A percentile compares a stretch with the other conserved stretches of the same genome.
These are phyloP conservation scores for Cyberlindnera petersonii DNA, from an alignment of 805 yeast species.

Conservation along the genomic window DNA sequence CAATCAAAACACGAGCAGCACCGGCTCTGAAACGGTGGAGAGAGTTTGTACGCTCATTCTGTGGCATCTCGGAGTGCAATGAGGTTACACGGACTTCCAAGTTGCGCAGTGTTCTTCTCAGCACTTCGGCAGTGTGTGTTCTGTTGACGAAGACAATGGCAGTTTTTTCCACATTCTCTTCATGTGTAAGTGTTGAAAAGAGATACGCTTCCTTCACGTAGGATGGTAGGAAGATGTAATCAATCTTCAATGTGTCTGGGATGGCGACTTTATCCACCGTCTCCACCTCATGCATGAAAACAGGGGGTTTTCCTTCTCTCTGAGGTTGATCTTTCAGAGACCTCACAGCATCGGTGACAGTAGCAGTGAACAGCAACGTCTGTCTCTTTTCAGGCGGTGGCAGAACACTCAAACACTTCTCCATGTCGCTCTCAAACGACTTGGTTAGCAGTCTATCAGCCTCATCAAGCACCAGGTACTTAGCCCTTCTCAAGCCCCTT, in stretches of 20 bases:
- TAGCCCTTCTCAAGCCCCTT: conserved; percentile 70
- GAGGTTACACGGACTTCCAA: conserved; percentile 83
- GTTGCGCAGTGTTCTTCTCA: conserved; percentile 70
- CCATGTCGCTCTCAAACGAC: conserved; percentile 77
- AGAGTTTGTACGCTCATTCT: conserved; percentile 84
- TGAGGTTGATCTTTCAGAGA: conserved; percentile 63
- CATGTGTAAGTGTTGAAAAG: conserved; percentile 59
- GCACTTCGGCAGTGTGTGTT: conserved; percentile 83
- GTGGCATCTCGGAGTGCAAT: conserved; percentile 92
- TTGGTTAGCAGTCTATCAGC: conserved; percentile 76
- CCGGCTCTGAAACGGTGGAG: conserved; percentile 90
- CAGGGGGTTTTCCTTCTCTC: conserved; percentile 50
- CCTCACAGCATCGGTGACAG: conserved; percentile 89
- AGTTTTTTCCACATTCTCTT: conserved; percentile 58
- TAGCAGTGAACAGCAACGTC: conserved; percentile 90
- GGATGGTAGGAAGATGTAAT: conserved; percentile 75
- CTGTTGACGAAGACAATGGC: conserved; percentile 89
- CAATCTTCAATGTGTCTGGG: conserved; percentile 64
- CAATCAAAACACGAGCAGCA: conserved; percentile 88
- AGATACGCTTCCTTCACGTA: conserved; percentile 89
- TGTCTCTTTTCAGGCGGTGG: conserved; percentile 76
- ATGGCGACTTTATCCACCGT: conserved; percentile 72
- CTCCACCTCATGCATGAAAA: conserved; percentile 71
- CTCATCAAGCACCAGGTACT: conserved; percentile 87
- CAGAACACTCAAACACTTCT: conserved; percentile 63